Base-by-base conservation (phyloP, 2,329 filamentous ascomycete species). In the Sporothrix variecibatus region DNA sequence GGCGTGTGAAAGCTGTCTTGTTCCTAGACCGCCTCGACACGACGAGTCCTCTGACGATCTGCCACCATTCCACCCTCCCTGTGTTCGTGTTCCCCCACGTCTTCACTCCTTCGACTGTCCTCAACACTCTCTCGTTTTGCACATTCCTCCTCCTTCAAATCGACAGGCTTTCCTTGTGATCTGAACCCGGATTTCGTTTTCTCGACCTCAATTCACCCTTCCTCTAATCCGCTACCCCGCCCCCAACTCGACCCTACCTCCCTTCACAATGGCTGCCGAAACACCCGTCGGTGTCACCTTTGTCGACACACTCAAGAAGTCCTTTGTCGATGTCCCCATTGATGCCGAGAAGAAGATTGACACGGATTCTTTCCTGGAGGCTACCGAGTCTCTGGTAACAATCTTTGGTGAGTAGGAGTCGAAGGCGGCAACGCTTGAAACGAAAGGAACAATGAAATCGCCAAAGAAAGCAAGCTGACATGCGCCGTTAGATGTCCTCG, bases 341-440 rank as follows among this genome's bases (percentile, higher is more conserved):
- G 89, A 94, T 79, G 86, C 88, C 78, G 91, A 90, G 84, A 92
- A 94, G 85, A 92, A 91, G 75, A 91, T 98, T 80, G 85, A 90
- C 72, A 98, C 96, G 65, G 89, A 89, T 74, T 90, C 97, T 82
- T 99, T 98, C 84, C 92, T 98, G 77, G 93, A 97, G 78, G 96
- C 96, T 74, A 89, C 94, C 72, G 94, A 98, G 88, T 91, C 93
- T 73, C 85, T 98, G 82, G 93, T 92, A 72, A 93, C 90, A 76
- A 90, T 99, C 76, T 98, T 98, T 81, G 94, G 94, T 96, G 83
- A 38, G 76, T 73, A 26, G 9, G 3, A 40, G 26, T 26, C 34
- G 26, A 3, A 12, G 40, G 49, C 23, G 11, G 12, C 49, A 8
- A 1, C 23, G 17, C 51, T n/a, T 70, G 17, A 58, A 12, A 31